Base-by-base conservation (phyloP, 441 rosid species). In the Arabidopsis lyrata region DNA sequence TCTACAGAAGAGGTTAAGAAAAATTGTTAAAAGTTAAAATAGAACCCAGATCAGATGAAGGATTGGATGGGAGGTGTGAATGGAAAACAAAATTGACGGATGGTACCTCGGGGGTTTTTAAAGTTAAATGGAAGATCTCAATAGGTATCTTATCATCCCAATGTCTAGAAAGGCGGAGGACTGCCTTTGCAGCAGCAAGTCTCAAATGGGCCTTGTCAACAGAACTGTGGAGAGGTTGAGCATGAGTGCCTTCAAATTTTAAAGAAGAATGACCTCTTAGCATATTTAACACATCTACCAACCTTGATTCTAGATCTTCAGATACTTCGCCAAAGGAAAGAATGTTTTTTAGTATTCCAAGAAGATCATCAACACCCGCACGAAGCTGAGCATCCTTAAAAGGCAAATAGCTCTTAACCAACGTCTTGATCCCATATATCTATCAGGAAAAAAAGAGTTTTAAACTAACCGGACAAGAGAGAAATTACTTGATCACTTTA, bases 361-460 rank as follows among this genome's bases (percentile, higher is more conserved):
- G 70, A 82, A 94, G 94, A 63, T 77, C 83, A 74, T 88, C 91
- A 63, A 96, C 88, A 68, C 88, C 95, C 63, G 84, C 86, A 45
- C 99, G 99, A 79, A 96, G 97, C 78, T 92, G 99, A 61, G 93
- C 91, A 85, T 94, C 99, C 79, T 94, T 96, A 16, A 84, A 83
- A 41, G 99, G 99, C 86, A 96, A 85, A 82, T 88, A 92, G 84
- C 98, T 92, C 81, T 92, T 94, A 62, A 94, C 99, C 80, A 96
- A 81, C 59, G 97, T 84, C 87, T 96, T 96, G 66, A 96, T 83
- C 67, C 98, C 99, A 81, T 88, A 94, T 77, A 94, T 83, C 99
- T 96, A 85, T 75, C 76, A 45, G 13, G 15, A 45, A 31, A 61
- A 41, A 16, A 45, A 67, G 42, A 55, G 31, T 56, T 39, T 67